Conservation (phyloP, 2,329 filamentous ascomycete species). For the Ophiostoma perfectum region DNA sequence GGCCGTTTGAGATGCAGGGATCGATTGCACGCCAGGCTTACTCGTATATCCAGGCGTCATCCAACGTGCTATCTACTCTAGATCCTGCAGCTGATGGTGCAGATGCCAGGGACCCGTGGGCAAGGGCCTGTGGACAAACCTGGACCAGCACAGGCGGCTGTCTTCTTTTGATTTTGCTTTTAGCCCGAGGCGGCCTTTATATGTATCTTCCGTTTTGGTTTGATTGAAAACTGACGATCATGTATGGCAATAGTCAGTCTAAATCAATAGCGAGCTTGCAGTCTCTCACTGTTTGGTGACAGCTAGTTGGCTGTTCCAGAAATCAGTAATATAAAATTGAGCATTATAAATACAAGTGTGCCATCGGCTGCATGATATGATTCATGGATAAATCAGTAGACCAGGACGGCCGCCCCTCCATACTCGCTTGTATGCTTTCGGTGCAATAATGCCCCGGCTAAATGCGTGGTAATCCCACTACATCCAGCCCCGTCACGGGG, state of each 20-base stretch:
- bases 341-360: too few species aligned
- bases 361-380: too few species aligned
- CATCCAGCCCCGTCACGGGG: slow-evolving; percentile 1
- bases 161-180: not conserved
- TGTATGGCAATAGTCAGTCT: too few species aligned
- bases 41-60: not conserved
- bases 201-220: not conserved
- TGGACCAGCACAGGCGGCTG: not conserved
- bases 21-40: not conserved
- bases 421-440: not conserved
- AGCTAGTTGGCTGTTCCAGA: too few species aligned
- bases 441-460: not conserved
- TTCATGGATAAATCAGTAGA: not conserved
- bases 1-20: not conserved
- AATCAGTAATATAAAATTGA: too few species aligned
- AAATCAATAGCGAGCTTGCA: too few species aligned
- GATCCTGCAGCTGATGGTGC: slow-evolving; percentile 1
- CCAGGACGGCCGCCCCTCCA: not conserved
- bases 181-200: not conserved
- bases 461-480: not conserved
- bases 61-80: slow-evolving; percentile 1
- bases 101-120: not conserved
- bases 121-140: not conserved
- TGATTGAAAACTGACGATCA: too few species aligned
- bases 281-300: too few species aligned